A percentile compares a stretch with the other conserved stretches of the same genome.
Evolutionary conservation across 1,139 yeast genomes (phyloP).

Genomic region (Scheffersomyces titani): DNA sequence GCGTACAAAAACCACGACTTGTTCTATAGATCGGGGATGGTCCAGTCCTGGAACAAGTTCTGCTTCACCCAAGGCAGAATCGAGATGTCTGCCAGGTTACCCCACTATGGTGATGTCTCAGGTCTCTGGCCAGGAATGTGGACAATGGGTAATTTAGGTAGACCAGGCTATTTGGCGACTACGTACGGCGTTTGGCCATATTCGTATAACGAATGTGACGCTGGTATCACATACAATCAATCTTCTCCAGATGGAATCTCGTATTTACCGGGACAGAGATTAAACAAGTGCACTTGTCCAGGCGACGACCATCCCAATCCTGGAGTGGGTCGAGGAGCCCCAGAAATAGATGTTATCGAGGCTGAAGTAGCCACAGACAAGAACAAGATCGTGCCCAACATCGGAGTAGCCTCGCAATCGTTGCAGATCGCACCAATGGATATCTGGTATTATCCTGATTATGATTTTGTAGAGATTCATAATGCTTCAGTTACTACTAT

Average conservation of each 20-base stretch:
- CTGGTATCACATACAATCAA: constrained; percentile 34
- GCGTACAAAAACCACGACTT: constrained; percentile 30
- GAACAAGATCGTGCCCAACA: constrained; percentile 18
- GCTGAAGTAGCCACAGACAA: constrained; percentile 57
- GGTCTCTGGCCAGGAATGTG: constrained; percentile 37
- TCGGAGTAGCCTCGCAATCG: constrained; percentile 80
- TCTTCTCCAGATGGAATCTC: constrained; percentile 33
- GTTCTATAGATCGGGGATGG: constrained; percentile 32
- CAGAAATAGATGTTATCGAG: constrained; percentile 85
- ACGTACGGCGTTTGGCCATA: constrained; percentile 39
- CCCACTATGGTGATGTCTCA: constrained; percentile 28
- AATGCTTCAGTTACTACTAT: constrained; percentile 63
- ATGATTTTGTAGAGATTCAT: constrained; percentile 64
- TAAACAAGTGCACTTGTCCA: constrained; percentile 61
- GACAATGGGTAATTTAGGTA: constrained; percentile 34
- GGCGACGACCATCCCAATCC: constrained; percentile 79
- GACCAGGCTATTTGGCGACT: constrained; percentile 32
- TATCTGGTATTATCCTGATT: constrained; percentile 83
- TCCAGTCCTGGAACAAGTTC: constrained; percentile 33
- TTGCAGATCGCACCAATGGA: constrained; percentile 84
- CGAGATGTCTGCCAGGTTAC: constrained; percentile 26
- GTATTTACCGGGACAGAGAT: constrained; percentile 31
- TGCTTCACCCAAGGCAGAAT: constrained; percentile 30
- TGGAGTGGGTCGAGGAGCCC: constrained; percentile 85
- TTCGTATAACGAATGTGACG: constrained; percentile 31